These are phyloP conservation scores for Aphanomyces stellatus DNA, from an alignment of 352 stramenopile species.

Conservation along the genomic window DNA sequence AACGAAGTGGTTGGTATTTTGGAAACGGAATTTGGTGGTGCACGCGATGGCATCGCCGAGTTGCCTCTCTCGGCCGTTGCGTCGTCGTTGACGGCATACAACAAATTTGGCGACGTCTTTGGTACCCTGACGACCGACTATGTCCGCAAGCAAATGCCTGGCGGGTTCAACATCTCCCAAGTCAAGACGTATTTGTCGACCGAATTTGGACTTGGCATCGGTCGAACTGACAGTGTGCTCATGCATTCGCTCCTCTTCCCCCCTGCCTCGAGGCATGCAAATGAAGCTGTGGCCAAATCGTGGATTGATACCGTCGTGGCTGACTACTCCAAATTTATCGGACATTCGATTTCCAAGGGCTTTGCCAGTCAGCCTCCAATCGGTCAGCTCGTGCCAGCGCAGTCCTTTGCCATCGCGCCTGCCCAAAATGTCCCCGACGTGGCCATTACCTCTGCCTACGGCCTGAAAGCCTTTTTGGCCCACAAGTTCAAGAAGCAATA, in stretches of 20 bases:
- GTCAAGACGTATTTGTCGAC: conserved; percentile 54
- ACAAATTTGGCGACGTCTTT: no score
- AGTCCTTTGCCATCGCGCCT: background rate
- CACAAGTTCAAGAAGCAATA: conserved; percentile 64
- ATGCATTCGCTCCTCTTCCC: conserved; percentile 46
- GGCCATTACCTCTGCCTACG: conserved; percentile 56
- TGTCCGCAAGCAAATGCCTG: no score
- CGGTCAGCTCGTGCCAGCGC: conserved; percentile 10
- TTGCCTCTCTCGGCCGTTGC: no score
- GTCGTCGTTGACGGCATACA: no score
- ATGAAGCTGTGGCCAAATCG: conserved; percentile 51
- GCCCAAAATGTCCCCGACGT: conserved; percentile 33
- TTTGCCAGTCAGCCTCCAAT: conserved; percentile 18
- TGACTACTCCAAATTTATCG: conserved; percentile 55
- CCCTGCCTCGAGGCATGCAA: conserved; percentile 53
- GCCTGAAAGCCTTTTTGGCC: conserved; percentile 57
- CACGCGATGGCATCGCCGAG: no score
- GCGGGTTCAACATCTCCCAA: conserved; percentile 70
- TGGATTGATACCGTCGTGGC: conserved; percentile 66
- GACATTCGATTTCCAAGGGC: conserved; percentile 36
- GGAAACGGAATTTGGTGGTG: no score
- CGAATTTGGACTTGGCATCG: conserved; percentile 48
- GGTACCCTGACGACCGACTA: no score
- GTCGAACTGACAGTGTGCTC: conserved; percentile 62
- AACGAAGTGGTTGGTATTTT: no score